These are phyloP conservation scores for Geotrichum carabidarum DNA, from an alignment of 1,139 yeast genomes.

Conservation along the genomic window DNA sequence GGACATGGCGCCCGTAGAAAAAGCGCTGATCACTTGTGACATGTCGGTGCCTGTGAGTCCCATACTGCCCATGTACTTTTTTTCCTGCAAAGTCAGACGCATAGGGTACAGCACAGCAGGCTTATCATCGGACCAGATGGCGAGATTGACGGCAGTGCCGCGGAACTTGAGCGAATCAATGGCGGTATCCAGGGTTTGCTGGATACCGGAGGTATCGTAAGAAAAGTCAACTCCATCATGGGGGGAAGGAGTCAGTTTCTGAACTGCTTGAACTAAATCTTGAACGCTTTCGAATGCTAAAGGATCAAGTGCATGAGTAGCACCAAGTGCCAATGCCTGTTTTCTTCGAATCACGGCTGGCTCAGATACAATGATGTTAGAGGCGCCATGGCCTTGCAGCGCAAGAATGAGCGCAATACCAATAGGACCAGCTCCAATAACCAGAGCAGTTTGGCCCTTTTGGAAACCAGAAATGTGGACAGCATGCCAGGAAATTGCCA, in stretches of 20 bases:
- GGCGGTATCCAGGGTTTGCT: slow-evolving; percentile 50
- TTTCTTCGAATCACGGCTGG: slow-evolving; percentile 54
- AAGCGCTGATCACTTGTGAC: slow-evolving; percentile 45
- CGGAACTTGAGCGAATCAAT: slow-evolving; percentile 51
- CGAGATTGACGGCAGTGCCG: slow-evolving; percentile 61
- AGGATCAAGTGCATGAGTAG: slow-evolving; percentile 43
- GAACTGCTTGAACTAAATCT: slow-evolving; percentile 31
- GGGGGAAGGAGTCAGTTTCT: slow-evolving; percentile 41
- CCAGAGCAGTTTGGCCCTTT: slow-evolving; percentile 44
- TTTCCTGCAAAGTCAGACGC: slow-evolving; percentile 45
- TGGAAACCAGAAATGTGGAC: slow-evolving; percentile 44
- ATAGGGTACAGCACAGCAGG: slow-evolving; percentile 44
- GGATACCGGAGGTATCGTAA: slow-evolving; percentile 60
- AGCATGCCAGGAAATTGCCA: slow-evolving; percentile 60
- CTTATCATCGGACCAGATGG: slow-evolving; percentile 48
- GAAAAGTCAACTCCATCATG: slow-evolving; percentile 54
- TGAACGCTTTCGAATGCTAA: slow-evolving; percentile 30
- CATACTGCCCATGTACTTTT: slow-evolving; percentile 46
- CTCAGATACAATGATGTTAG: slow-evolving; percentile 53
- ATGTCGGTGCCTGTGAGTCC: slow-evolving; percentile 48
- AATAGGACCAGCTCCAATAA: slow-evolving; percentile 62
- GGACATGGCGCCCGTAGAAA: slow-evolving; percentile 42
- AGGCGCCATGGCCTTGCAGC: slow-evolving; percentile 52
- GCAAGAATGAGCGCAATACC: slow-evolving; percentile 43
- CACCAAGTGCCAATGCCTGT: slow-evolving; percentile 50